These are phyloP conservation scores for Hura crepitans DNA, from an alignment of 441 rosid genomes.

Conservation along the genomic window DNA sequence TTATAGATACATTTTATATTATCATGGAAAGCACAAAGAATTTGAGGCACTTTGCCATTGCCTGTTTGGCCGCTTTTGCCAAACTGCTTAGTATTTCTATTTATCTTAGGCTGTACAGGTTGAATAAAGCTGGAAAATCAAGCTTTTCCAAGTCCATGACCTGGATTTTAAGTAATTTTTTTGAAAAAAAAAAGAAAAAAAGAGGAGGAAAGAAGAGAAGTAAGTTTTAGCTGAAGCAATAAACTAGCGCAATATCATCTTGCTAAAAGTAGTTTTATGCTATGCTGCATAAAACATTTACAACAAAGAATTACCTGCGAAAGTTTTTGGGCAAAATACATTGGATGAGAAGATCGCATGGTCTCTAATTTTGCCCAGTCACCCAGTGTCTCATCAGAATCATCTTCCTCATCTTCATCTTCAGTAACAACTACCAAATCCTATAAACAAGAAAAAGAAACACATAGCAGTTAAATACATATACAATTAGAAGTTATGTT, in stretches of 20 bases:
- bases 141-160: neutral
- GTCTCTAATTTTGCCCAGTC: conserved; percentile 95
- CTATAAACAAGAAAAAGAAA: conserved; percentile 42
- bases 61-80: neutral
- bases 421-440: conserved; percentile 68
- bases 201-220: neutral
- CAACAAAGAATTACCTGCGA: conserved; percentile 47
- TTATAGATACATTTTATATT: neutral
- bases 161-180: neutral
- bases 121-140: neutral
- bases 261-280: conserved; percentile 5
- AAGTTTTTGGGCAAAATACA: conserved; percentile 81
- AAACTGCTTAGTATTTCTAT: neutral
- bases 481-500: conserved; percentile 12
- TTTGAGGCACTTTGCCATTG: neutral
- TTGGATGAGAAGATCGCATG: conserved; percentile 88
- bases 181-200: neutral
- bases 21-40: conserved; percentile 3
- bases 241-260: conserved; percentile 13
- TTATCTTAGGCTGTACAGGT: neutral
- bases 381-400: conserved; percentile 59
- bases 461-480: conserved; percentile 19
- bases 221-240: neutral
- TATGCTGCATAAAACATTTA: conserved; percentile 8
- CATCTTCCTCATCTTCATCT: conserved; percentile 44